Base-by-base conservation (phyloP, 768 basidiomycete genomes). In the Pluteus cervinus region DNA sequence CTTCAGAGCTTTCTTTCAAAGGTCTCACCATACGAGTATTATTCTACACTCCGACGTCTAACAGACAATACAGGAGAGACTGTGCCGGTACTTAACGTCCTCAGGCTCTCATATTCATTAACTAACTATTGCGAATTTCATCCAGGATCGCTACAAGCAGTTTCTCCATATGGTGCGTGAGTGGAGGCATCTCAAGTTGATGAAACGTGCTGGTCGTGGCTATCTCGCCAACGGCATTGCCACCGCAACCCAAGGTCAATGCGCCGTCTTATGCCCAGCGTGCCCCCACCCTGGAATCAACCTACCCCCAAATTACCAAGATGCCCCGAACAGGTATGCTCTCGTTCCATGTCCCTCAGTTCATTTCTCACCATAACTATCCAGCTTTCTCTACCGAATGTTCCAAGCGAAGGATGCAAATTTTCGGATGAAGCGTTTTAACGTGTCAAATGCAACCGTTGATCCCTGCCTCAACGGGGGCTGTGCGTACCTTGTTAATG, bases 401-500 rank as follows among this genome's bases (percentile, higher is more conserved):
- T 41, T 48, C 31, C 9, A 46, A 5, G 43, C 44, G 0, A 8
- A 50, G 4, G 51, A 54, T 39, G 50, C 51, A 1, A 46, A 46
- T 24, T 52, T 52, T 24, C 49, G 44, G 9, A 35, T 51, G 6
- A 48, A 44, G 26, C 26, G 44, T 9, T 24, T 37, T 12, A 14
- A 41, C 7, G 31, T 50, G 1, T 41, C 42, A 28, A 59, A 43
- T n/a, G 50, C 39, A 7, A 5, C n/a, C 6, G 36, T 29, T 16
- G 53, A 52, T 29, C 44, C 45, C 10, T 35, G 33, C 17, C 47
- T 56, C 0, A 44, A 43, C 2, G 22, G 32, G 4, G 52, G 52
- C 0, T 46, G 52, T 46, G 46, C 47, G 2, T 56, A 53, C 38
- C 44, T 53, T 28, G 42, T 53, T 9, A 37, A 42, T 12, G 23